These are phyloP conservation scores for Haplographium delicatum DNA, from an alignment of 495 filamentous ascomycete genomes.

Conservation along the genomic window DNA sequence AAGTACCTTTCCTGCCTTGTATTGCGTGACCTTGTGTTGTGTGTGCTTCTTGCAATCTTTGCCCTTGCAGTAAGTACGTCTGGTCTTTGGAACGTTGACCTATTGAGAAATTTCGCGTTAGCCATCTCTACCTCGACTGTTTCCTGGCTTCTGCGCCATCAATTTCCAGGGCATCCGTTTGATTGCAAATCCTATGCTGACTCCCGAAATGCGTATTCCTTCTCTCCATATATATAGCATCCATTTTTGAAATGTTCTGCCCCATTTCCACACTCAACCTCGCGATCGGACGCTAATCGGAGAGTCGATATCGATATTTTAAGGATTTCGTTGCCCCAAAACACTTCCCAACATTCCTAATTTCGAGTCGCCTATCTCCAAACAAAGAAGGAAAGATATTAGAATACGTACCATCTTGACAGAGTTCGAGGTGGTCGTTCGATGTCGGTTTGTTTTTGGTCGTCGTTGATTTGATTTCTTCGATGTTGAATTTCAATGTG, in stretches of 20 bases:
- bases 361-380: background rate
- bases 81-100: slow-evolving; percentile 89
- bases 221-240: too few species aligned
- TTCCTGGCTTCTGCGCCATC: background rate
- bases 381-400: slow-evolving; percentile 6
- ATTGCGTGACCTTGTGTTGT: slow-evolving; percentile 89
- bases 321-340: background rate
- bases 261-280: background rate
- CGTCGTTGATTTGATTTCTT: slow-evolving; percentile 11
- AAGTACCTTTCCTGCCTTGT: slow-evolving; percentile 81
- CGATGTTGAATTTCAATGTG: too few species aligned
- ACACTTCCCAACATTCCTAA: background rate
- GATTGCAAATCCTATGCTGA: too few species aligned
- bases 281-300: background rate
- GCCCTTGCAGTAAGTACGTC: slow-evolving; percentile 92
- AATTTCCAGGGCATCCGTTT: too few species aligned
- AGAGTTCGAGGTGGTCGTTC: slow-evolving; percentile 22
- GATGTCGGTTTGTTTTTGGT: slow-evolving; percentile 7
- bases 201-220: too few species aligned
- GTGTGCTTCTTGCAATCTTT: slow-evolving; percentile 93
- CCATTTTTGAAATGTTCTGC: too few species aligned
- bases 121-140: slow-evolving; percentile 9
- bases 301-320: background rate
- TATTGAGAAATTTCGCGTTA: slow-evolving; percentile 33
- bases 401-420: slow-evolving; percentile 26